Evolutionary conservation across 257 asterid genomes (phyloP).

Genomic region (Penstemon eatonii): DNA sequence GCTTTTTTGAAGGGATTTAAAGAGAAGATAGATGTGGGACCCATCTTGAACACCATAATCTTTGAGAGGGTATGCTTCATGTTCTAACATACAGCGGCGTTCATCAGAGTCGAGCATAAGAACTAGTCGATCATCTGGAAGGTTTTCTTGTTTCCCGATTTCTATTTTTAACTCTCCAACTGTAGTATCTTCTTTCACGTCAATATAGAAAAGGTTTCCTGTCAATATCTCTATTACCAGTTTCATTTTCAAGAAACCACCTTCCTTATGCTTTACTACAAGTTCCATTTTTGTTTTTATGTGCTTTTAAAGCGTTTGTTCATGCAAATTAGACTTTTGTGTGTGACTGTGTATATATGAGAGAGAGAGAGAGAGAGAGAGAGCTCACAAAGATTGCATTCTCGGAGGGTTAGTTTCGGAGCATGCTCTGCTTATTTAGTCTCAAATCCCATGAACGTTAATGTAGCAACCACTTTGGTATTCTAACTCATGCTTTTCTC

Average conservation of each 20-base stretch:
- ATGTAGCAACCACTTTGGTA: background rate
- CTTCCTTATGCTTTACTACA: background rate
- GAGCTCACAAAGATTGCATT: conserved; percentile 16
- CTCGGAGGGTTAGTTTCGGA: conserved; percentile 12
- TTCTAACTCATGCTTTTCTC: too few species aligned
- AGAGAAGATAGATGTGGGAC: conserved; percentile 63
- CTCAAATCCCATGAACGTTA: background rate
- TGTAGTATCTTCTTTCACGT: conserved; percentile 40
- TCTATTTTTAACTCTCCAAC: conserved; percentile 52
- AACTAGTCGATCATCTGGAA: conserved; percentile 49
- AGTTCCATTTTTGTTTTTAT: background rate
- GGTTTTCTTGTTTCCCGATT: conserved; percentile 54
- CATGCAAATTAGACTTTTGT: conserved; percentile 20
- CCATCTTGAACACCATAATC: conserved; percentile 61
- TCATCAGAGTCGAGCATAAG: conserved; percentile 38
- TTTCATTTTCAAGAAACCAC: conserved; percentile 37
- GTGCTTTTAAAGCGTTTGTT: background rate
- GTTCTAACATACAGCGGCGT: too few species aligned
- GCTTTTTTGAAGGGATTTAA: conserved; percentile 27
- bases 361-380: background rate
- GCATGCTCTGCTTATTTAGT: conserved; percentile 7
- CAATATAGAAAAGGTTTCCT: conserved; percentile 49
- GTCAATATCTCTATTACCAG: conserved; percentile 57
- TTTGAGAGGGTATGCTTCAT: conserved; percentile 36
- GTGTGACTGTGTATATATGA: background rate